Evolutionary conservation across 768 basidiomycete species (phyloP).

Genomic region (Sporobolomyces pararoseus): DNA sequence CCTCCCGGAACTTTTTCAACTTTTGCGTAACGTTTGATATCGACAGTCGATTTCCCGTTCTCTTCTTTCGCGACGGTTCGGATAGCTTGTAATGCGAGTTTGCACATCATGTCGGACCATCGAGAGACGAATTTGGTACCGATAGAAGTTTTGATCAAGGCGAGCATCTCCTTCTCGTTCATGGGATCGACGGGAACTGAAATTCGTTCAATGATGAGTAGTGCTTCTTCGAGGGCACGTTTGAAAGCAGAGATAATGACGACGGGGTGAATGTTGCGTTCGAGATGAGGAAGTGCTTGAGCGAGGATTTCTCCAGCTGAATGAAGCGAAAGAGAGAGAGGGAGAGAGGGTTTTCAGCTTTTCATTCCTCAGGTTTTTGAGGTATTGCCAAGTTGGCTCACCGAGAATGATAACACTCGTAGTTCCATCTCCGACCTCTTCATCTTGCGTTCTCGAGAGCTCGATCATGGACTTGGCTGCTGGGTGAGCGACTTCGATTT

Average conservation of each 20-base stretch:
- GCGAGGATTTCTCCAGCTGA: constrained; percentile 95
- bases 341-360: too few species aligned
- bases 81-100: constrained; percentile 85
- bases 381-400: constrained; percentile 49
- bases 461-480: constrained; percentile 99
- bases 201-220: constrained; percentile 80
- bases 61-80: constrained; percentile 64
- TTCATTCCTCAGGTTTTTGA: too few species aligned
- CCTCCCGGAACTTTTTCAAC: constrained; percentile 98
- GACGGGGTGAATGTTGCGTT: constrained; percentile 96
- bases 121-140: constrained; percentile 96
- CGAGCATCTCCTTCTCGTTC: constrained; percentile 85
- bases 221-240: constrained; percentile 86
- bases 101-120: constrained; percentile 98
- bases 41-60: constrained; percentile 75
- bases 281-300: constrained; percentile 83
- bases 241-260: constrained; percentile 98
- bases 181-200: constrained; percentile 82
- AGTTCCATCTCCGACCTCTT: constrained; percentile 98
- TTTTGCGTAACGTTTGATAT: constrained; percentile 95
- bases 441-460: constrained; percentile 93
- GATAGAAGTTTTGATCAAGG: constrained; percentile 95
- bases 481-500: constrained; percentile 98
- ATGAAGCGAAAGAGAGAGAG: neutral
- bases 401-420: constrained; percentile 97